phyloP scores from a whole-genome alignment of 1,284 basidiomycete species.

The Quambalaria eucalypti region DNA sequence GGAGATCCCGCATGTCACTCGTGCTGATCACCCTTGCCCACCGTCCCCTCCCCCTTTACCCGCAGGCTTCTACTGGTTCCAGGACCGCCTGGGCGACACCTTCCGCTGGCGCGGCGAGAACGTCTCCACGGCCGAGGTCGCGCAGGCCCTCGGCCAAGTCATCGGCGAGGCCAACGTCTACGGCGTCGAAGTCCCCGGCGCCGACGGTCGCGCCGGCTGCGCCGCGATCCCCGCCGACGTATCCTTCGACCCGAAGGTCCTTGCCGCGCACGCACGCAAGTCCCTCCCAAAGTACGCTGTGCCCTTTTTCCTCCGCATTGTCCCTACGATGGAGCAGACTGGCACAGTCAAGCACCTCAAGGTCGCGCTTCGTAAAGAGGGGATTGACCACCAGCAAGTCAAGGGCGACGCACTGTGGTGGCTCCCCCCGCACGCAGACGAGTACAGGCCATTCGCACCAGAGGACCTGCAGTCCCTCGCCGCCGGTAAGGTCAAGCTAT shows the following conservation, averaged over 20 bases:
- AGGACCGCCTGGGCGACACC: slow-evolving; percentile 43
- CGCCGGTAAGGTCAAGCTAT: slow-evolving; percentile 33
- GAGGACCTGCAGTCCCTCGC: slow-evolving; percentile 23
- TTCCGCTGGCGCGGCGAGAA: slow-evolving; percentile 46
- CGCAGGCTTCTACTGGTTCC: slow-evolving; percentile 43
- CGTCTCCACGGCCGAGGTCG: slow-evolving; percentile 43
- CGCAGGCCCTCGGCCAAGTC: slow-evolving; percentile 37
- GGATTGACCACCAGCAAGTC: slow-evolving; percentile 40
- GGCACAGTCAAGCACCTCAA: slow-evolving; percentile 47
- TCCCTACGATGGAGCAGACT: slow-evolving; percentile 34
- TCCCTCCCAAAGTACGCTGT: slow-evolving; percentile 46
- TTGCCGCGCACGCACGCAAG: slow-evolving; percentile 33
- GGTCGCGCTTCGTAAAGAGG: slow-evolving; percentile 41
- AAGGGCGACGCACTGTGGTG: slow-evolving; percentile 28
- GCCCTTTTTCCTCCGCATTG: slow-evolving; percentile 44
- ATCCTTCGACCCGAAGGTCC: slow-evolving; percentile 27
- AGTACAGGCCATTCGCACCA: slow-evolving; percentile 26
- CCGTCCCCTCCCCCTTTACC: background rate
- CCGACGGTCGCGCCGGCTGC: slow-evolving; percentile 47
- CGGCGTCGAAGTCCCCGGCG: slow-evolving; percentile 44
- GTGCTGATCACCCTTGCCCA: background rate
- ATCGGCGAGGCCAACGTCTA: slow-evolving; percentile 46
- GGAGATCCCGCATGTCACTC: background rate
- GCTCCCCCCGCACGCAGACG: slow-evolving; percentile 29
- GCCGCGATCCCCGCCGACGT: slow-evolving; percentile 39